Conservation (phyloP, 2,329 filamentous ascomycete genomes). For the Dactylonectria macrodidyma region DNA sequence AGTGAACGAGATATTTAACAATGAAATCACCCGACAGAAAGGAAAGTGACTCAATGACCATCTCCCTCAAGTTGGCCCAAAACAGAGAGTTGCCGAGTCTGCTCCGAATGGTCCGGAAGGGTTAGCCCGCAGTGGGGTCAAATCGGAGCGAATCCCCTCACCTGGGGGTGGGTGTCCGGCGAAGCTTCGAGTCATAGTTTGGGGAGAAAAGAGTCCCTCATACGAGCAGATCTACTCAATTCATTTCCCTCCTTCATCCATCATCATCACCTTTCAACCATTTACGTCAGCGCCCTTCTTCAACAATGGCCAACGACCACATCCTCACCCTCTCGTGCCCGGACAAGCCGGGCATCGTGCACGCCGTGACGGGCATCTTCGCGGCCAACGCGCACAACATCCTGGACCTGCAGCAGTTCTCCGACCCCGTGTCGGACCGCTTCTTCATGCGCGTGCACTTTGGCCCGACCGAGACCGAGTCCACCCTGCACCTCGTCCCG, state of each 20-base stretch:
- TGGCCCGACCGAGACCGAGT: constrained; percentile 67
- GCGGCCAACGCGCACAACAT: constrained; percentile 84
- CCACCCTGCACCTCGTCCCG: constrained; percentile 65
- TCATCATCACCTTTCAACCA: constrained; percentile 4
- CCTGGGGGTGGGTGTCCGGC: background rate
- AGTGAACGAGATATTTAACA: too few species aligned
- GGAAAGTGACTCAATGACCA: too few species aligned
- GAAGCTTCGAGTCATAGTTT: background rate
- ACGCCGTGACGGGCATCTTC: constrained; percentile 85
- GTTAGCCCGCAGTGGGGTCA: constrained; percentile 48
- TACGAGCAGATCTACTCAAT: background rate
- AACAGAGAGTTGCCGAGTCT: constrained; percentile 21
- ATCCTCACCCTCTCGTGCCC: constrained; percentile 88
- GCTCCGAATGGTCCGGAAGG: constrained; percentile 27
- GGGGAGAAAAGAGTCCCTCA: background rate
- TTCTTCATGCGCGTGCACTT: constrained; percentile 95
- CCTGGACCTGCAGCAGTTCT: constrained; percentile 88
- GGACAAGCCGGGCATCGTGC: constrained; percentile 87
- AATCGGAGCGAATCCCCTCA: constrained; percentile 20
- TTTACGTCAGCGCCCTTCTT: constrained; percentile 6
- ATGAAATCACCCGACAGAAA: too few species aligned
- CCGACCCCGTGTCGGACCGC: constrained; percentile 78
- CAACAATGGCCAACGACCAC: constrained; percentile 69
- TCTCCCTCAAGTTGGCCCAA: background rate
- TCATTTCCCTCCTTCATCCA: constrained; percentile 4